Percentiles rank a stretch among this genome's conserved stretches.
phyloP scores from a whole-genome alignment of 2,329 filamentous ascomycete species.

The Aschersonia sp. region DNA sequence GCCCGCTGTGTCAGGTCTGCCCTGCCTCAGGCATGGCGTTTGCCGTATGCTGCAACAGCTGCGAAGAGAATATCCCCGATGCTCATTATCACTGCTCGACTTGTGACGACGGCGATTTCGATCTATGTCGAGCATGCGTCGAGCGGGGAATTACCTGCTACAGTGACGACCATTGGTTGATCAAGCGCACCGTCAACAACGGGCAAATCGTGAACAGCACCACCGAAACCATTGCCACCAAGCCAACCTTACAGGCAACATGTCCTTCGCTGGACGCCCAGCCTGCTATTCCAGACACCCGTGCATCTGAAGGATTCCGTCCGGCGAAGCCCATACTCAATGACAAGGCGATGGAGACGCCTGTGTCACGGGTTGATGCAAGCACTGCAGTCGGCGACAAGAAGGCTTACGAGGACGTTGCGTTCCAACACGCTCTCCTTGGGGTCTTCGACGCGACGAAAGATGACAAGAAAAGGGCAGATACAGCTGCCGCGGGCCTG shows the following conservation, averaged over 20 bases:
- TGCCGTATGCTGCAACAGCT: conserved; percentile 89
- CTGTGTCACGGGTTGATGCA: too few species aligned
- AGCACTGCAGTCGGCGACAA: too few species aligned
- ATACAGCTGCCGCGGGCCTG: conserved; percentile 34
- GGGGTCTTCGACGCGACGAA: too few species aligned
- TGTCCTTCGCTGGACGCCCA: too few species aligned
- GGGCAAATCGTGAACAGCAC: conserved; percentile 73
- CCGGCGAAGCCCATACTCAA: too few species aligned
- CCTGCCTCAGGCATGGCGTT: conserved; percentile 27
- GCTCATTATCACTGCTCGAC: conserved; percentile 89
- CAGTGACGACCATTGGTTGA: conserved; percentile 75
- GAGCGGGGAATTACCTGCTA: conserved; percentile 62
- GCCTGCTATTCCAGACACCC: too few species aligned
- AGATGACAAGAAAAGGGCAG: too few species aligned
- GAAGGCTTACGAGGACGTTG: too few species aligned
- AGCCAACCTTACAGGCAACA: too few species aligned
- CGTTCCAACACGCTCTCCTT: too few species aligned
- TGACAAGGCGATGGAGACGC: too few species aligned
- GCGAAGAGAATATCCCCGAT: conserved; percentile 62
- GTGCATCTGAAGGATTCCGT: too few species aligned
- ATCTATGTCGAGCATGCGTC: conserved; percentile 74
- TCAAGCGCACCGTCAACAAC: conserved; percentile 72
- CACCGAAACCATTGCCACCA: conserved; percentile 51
- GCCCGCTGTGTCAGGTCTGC: background rate
- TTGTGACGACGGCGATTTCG: conserved; percentile 87